Evolutionary conservation across 768 basidiomycete species (phyloP).

Genomic region (Xerocomus brunneocitrinus): DNA sequence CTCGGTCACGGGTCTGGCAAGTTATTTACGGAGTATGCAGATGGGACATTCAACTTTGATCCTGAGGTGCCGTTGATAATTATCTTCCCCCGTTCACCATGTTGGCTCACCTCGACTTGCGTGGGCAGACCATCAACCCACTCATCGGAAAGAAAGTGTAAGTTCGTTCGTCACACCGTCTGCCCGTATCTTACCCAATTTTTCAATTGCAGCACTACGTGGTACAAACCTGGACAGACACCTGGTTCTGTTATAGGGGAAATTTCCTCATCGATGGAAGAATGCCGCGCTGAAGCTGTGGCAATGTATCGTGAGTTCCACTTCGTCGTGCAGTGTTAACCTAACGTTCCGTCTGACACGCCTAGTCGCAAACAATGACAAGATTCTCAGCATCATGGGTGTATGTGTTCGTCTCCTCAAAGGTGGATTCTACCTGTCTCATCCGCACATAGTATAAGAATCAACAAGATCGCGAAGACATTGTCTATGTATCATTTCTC

Average conservation of each 20-base stretch:
- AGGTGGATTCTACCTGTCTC: not conserved
- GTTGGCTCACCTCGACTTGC: not conserved
- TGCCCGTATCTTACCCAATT: not conserved
- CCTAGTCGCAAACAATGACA: conserved; percentile 65
- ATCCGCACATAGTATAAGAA: conserved; percentile 51
- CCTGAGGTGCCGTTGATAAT: conserved; percentile 46
- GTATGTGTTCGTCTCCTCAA: conserved; percentile 36
- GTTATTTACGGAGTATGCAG: conserved; percentile 67
- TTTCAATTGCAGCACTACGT: conserved; percentile 50
- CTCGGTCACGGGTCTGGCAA: conserved; percentile 86
- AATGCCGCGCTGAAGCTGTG: conserved; percentile 88
- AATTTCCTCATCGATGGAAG: conserved; percentile 88
- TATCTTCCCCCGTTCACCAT: not conserved
- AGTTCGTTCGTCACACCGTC: conserved; percentile 14
- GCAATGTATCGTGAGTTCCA: conserved; percentile 64
- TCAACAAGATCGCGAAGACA: conserved; percentile 64
- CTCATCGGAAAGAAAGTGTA: conserved; percentile 74
- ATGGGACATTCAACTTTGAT: conserved; percentile 83
- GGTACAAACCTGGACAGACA: conserved; percentile 88
- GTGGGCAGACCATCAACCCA: conserved; percentile 68
- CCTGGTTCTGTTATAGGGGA: conserved; percentile 79
- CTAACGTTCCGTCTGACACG: not conserved
- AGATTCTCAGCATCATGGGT: conserved; percentile 78
- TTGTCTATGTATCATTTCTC: conserved; percentile 78
- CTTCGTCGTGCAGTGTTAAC: not conserved